Percentiles rank a stretch among this genome's conserved stretches.
Evolutionary conservation across 2,329 filamentous ascomycete genomes (phyloP).

Genomic region (Phyllosticta paracitricarpa): DNA sequence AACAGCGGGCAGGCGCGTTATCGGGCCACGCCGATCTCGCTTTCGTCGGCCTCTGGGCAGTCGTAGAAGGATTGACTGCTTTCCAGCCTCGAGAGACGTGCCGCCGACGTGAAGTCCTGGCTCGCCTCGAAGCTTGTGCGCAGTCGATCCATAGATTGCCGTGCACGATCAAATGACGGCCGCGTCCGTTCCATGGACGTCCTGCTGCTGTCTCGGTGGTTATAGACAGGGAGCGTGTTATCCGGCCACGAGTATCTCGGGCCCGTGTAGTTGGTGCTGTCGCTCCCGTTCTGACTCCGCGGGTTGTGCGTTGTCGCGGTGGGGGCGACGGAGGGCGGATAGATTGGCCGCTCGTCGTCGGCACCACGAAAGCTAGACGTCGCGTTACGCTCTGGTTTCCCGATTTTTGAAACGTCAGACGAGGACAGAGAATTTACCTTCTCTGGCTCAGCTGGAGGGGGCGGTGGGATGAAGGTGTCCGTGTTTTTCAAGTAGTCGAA

Average conservation of each 20-base stretch:
- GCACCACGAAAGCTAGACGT: slow-evolving; percentile 56
- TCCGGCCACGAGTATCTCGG: slow-evolving; percentile 8
- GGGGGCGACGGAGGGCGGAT: slow-evolving; percentile 75
- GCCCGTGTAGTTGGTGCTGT: slow-evolving; percentile 79
- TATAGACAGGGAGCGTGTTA: slow-evolving; percentile 28
- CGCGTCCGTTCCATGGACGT: slow-evolving; percentile 38
- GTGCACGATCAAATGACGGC: slow-evolving; percentile 80
- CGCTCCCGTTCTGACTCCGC: slow-evolving; percentile 80
- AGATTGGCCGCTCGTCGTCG: slow-evolving; percentile 86
- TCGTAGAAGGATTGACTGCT: slow-evolving; percentile 35
- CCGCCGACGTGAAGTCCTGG: slow-evolving; percentile 84
- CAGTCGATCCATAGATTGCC: slow-evolving; percentile 77
- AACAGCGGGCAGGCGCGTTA: not conserved
- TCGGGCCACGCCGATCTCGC: slow-evolving; percentile 1
- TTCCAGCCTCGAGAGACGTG: slow-evolving; percentile 74
- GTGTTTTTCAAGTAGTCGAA: slow-evolving; percentile 63
- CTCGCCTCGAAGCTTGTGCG: slow-evolving; percentile 77
- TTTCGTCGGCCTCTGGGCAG: not conserved
- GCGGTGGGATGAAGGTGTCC: slow-evolving; percentile 39
- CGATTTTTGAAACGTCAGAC: slow-evolving; percentile 42
- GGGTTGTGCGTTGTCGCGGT: slow-evolving; percentile 62
- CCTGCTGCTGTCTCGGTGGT: not conserved
- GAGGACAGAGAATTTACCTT: slow-evolving; percentile 45
- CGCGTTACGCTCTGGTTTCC: slow-evolving; percentile 42
- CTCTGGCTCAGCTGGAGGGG: slow-evolving; percentile 17